phyloP scores from a whole-genome alignment of 2,329 filamentous ascomycete genomes.

The Dothideomycetes sp. region DNA sequence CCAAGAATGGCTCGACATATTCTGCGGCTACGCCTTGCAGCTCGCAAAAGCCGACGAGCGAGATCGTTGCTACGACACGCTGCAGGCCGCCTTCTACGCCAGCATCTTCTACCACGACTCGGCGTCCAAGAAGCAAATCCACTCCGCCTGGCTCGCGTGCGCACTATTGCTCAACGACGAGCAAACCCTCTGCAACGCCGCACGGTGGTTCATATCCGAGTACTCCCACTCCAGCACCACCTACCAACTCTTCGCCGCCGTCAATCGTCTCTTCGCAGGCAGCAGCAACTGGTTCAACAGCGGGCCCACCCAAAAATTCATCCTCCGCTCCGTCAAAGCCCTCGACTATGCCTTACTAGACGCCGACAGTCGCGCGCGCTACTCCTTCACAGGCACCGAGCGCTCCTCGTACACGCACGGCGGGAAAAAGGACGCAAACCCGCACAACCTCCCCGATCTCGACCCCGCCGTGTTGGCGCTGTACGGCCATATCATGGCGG shows the following conservation, averaged over 20 bases:
- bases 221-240: slow-evolving; percentile 70
- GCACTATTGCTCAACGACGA: slow-evolving; percentile 69
- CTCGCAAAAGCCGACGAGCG: slow-evolving; percentile 57
- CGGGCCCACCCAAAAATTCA: slow-evolving; percentile 77
- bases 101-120: slow-evolving; percentile 63
- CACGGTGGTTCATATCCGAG: slow-evolving; percentile 75
- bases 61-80: slow-evolving; percentile 66
- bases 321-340: slow-evolving; percentile 81
- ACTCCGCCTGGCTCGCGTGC: slow-evolving; percentile 42
- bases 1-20: slow-evolving; percentile 76
- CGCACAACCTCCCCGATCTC: slow-evolving; percentile 33
- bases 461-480: slow-evolving; percentile 76
- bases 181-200: slow-evolving; percentile 61
- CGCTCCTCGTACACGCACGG: slow-evolving; percentile 28
- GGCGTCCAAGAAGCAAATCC: slow-evolving; percentile 15
- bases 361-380: slow-evolving; percentile 35
- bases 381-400: slow-evolving; percentile 26
- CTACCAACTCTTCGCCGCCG: slow-evolving; percentile 69
- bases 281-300: slow-evolving; percentile 66
- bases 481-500: slow-evolving; percentile 82
- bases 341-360: slow-evolving; percentile 62
- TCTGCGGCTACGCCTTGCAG: slow-evolving; percentile 74
- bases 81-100: slow-evolving; percentile 64
- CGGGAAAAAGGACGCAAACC: slow-evolving; percentile 20
- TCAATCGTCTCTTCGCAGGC: slow-evolving; percentile 67